phyloP scores from a whole-genome alignment of 768 basidiomycete genomes.

The Tulasnella sp. region DNA sequence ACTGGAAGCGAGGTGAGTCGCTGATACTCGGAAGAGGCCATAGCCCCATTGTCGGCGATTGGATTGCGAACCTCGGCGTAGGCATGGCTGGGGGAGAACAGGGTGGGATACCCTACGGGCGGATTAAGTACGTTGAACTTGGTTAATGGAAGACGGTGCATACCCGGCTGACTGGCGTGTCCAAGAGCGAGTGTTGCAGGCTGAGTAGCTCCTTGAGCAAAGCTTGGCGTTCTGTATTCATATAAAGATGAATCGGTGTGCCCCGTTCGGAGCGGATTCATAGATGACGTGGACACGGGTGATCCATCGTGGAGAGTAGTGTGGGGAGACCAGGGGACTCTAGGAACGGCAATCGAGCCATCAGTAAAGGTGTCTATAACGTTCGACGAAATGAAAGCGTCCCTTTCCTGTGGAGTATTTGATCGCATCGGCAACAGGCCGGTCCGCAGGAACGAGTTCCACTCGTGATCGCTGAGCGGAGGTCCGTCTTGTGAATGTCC shows the following conservation, averaged over 20 bases:
- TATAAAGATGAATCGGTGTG: too few species aligned
- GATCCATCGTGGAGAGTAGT: too few species aligned
- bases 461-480: not conserved
- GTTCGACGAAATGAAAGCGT: not conserved
- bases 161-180: too few species aligned
- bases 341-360: not conserved
- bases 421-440: not conserved
- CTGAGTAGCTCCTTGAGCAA: too few species aligned
- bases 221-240: too few species aligned
- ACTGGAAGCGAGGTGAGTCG: not conserved
- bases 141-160: too few species aligned
- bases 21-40: not conserved
- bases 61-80: not conserved
- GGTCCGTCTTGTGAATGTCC: not conserved
- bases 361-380: not conserved
- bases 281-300: too few species aligned
- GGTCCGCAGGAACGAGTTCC: not conserved
- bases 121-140: too few species aligned
- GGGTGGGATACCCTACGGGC: too few species aligned
- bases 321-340: too few species aligned
- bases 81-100: not conserved
- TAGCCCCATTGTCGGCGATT: not conserved
- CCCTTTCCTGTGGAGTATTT: not conserved
- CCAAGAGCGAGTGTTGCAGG: too few species aligned
- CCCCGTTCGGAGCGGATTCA: too few species aligned